Evolutionary conservation across 257 asterid genomes (phyloP).

Genomic region (Lantana camara): DNA sequence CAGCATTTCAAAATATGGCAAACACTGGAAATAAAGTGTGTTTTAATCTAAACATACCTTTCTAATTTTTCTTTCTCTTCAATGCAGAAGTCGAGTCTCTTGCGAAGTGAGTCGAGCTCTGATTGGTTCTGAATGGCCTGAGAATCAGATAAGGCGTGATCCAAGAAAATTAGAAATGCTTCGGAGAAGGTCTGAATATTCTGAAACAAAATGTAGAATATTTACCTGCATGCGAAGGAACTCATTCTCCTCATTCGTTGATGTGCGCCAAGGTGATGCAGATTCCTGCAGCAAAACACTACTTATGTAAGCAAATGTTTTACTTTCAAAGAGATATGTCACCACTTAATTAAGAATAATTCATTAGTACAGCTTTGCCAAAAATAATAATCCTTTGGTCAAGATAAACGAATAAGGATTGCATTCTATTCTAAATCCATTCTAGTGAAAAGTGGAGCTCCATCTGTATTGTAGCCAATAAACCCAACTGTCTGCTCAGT

Average conservation of each 20-base stretch:
- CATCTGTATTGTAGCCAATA: too few species aligned
- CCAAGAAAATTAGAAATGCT: slow-evolving; percentile 10
- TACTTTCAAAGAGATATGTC: neutral
- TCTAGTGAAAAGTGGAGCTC: neutral
- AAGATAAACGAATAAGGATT: neutral
- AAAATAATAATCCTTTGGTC: neutral
- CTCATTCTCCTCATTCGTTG: slow-evolving; percentile 89
- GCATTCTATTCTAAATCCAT: neutral
- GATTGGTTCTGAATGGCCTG: slow-evolving; percentile 96
- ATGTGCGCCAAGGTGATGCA: slow-evolving; percentile 78
- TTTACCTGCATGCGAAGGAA: slow-evolving; percentile 91
- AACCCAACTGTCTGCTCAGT: neutral
- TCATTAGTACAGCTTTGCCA: neutral
- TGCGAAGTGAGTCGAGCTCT: slow-evolving; percentile 77
- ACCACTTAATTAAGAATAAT: neutral
- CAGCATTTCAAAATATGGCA: neutral
- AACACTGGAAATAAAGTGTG: neutral
- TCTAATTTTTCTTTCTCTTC: slow-evolving; percentile 77
- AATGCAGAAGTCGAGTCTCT: slow-evolving; percentile 59
- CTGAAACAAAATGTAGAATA: neutral
- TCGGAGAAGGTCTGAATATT: slow-evolving; percentile 6
- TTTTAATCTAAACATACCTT: slow-evolving; percentile 50
- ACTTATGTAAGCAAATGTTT: slow-evolving; percentile 20
- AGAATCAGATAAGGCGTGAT: slow-evolving; percentile 7
- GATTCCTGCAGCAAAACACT: slow-evolving; percentile 42